Conservation (phyloP, 371 early-diverging fungal genomes). For the Catenaria anguillulae region DNA sequence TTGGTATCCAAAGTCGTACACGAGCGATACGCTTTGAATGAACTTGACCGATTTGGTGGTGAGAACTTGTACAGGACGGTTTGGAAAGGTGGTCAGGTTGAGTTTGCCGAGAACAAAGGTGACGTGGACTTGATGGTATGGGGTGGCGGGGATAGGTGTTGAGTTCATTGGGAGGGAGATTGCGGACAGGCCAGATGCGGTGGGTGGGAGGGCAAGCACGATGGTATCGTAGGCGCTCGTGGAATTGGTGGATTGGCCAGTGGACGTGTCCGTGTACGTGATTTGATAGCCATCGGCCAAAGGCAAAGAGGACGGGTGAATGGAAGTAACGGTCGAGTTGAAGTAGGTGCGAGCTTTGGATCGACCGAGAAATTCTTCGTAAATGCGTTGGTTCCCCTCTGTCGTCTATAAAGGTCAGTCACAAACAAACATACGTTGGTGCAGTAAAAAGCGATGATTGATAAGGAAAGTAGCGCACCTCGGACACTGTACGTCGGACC, state of each 20-base stretch:
- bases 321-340: conserved; percentile 22
- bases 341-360: conserved; percentile 33
- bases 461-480: not conserved
- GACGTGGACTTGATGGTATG: conserved; percentile 42
- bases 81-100: conserved; percentile 22
- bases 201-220: conserved; percentile 25
- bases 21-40: not conserved
- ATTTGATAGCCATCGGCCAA: too few relatives aligned
- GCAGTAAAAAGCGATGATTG: not conserved
- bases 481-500: not conserved
- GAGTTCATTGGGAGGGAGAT: not conserved
- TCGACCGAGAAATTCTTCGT: conserved; percentile 38
- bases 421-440: conserved; percentile 28
- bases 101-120: conserved; percentile 43
- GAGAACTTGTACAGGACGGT: conserved; percentile 35
- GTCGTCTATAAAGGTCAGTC: conserved; percentile 34
- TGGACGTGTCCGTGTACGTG: not conserved
- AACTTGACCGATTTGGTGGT: conserved; percentile 27
- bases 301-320: too few relatives aligned
- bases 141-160: conserved; percentile 10
- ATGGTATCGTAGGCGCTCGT: conserved; percentile 13
- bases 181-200: not conserved
- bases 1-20: not conserved
- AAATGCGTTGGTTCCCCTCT: conserved; percentile 49
- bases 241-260: not conserved